Base-by-base conservation (phyloP, 768 basidiomycete genomes). In the Boletus sp. region DNA sequence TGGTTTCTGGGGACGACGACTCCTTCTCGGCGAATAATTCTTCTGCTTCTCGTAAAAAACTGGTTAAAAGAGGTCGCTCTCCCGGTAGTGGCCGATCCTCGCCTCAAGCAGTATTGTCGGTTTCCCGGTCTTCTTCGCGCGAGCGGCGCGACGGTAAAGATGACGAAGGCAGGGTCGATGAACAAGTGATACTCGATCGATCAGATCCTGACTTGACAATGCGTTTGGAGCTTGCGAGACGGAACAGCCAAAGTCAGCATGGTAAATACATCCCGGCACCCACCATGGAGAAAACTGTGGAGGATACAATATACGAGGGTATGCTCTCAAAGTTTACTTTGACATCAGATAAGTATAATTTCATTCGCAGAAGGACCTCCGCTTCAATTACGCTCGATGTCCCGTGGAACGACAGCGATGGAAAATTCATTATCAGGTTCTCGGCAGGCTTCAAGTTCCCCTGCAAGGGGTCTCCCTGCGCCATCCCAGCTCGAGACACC, bases 221-320 rank as follows among this genome's bases (percentile, higher is more conserved):
- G 74, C 85, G 87, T 45, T 72, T 97, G 48, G 90, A 90, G 57
- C 74, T 96, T 46, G 94, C 94, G 6, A 77, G 90, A 55, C 81
- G 82, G 60, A 97, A 97, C 66, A 92, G 91, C 66, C 78, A 85
- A 64, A 88, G 80, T 67, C 91, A 93, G 61, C 79, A 82, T 54
- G 79, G 76, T 17, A 79, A 79, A 45, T 65, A 69, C 45, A 65
- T 74, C 41, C 54, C 74, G 10, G 61, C 74, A 42, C 58, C 79
- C 50, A 63, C 73, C 7, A 63, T 79, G 59, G 81, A 83, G 15
- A 70, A 63, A 29, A 76, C 81, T 4, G 65, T 79, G 15, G 85
- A 87, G 59, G 81, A 81, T 29, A 88, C 84, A 2, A 90, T 92
- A 59, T 88, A 88, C 60, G 90, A 92, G 82, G 88, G 90, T 85